Evolutionary conservation across 225 moss, liverwort and hornwort species (phyloP).

Genomic region (Climacium dendroides): DNA sequence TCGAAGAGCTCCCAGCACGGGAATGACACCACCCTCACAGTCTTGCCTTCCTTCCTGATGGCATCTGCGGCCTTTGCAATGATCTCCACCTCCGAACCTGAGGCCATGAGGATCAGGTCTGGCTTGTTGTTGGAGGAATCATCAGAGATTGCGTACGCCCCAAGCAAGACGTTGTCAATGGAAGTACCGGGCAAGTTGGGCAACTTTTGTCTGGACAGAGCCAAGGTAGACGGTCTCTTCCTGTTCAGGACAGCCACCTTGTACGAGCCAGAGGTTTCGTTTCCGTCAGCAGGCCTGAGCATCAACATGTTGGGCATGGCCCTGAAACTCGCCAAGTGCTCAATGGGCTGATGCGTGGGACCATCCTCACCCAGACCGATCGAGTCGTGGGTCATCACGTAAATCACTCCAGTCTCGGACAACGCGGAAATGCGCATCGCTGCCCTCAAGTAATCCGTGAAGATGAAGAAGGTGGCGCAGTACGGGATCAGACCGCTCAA

Average conservation of each 20-base stretch:
- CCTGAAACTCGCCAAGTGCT: conserved; percentile 94
- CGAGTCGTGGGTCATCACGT: conserved; percentile 98
- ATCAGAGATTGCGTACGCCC: conserved; percentile 49
- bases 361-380: conserved; percentile 91
- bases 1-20: conserved; percentile 82
- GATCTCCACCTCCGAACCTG: conserved; percentile 89
- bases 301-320: conserved; percentile 92
- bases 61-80: conserved; percentile 52
- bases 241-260: conserved; percentile 72
- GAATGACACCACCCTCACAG: conserved; percentile 62
- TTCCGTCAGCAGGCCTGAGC: conserved; percentile 85
- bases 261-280: conserved; percentile 90
- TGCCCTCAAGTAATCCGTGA: conserved; percentile 78
- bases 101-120: conserved; percentile 58
- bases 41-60: conserved; percentile 65
- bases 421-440: conserved; percentile 90
- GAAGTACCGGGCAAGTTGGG: conserved; percentile 57
- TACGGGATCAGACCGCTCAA: conserved; percentile 78
- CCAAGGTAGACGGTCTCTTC: conserved; percentile 65
- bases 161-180: conserved; percentile 59
- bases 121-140: conserved; percentile 64
- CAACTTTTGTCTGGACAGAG: conserved; percentile 82
- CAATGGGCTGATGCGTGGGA: conserved; percentile 91
- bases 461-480: conserved; percentile 96
- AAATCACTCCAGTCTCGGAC: conserved; percentile 70